Conservation (phyloP, 441 rosid genomes). For the Euphorbia celastroides region DNA sequence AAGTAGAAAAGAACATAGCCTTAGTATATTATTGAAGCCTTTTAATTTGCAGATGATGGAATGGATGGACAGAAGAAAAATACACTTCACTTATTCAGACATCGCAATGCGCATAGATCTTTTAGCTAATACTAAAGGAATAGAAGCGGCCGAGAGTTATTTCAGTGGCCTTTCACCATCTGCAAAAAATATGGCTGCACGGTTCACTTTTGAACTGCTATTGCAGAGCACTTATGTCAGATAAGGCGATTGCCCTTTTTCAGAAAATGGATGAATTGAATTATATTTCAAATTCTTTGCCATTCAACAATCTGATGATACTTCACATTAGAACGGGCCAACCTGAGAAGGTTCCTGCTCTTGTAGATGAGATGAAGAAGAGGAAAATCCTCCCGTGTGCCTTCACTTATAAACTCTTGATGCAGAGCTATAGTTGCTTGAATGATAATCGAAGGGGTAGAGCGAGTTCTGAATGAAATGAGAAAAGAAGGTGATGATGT, state of each 20-base stretch:
- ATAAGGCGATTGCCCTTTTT: conserved; percentile 51
- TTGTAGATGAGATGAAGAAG: conserved; percentile 50
- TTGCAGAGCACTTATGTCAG: conserved; percentile 39
- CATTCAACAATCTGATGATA: conserved; percentile 53
- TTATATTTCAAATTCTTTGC: conserved; percentile 29
- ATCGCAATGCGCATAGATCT: conserved; percentile 54
- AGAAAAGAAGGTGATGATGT: conserved; percentile 21
- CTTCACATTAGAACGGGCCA: conserved; percentile 49
- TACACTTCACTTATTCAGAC: conserved; percentile 35
- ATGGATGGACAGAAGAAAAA: conserved; percentile 78
- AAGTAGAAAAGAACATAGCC: too few species aligned
- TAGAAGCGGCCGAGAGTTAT: conserved; percentile 59
- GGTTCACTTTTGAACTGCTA: conserved; percentile 69
- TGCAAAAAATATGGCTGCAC: conserved; percentile 30
- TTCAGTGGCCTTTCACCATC: conserved; percentile 35
- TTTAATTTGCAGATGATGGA: conserved; percentile 45
- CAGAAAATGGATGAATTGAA: conserved; percentile 48
- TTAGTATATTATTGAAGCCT: background rate
- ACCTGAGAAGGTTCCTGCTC: conserved; percentile 48
- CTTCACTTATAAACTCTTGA: conserved; percentile 41
- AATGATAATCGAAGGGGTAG: conserved; percentile 56
- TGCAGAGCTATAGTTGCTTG: conserved; percentile 50
- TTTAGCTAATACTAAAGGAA: conserved; percentile 48
- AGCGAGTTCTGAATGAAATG: conserved; percentile 49
- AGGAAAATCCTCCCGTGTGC: conserved; percentile 28